Evolutionary conservation across 1,139 yeast species (phyloP).

Genomic region (Yamadazyma trypodendri): DNA sequence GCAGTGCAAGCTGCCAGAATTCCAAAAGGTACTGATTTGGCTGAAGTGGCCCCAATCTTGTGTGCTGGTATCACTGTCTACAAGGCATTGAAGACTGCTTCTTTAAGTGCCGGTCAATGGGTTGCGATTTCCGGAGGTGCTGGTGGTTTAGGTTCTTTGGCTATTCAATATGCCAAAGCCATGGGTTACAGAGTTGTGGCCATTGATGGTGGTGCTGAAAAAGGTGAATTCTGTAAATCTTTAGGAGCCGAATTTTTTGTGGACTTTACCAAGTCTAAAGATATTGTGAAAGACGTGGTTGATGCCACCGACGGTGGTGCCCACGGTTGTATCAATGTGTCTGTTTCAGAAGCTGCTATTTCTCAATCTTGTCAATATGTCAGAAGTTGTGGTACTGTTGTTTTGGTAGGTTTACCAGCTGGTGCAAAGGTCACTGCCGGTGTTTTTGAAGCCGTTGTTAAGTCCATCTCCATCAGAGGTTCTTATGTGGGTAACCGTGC

Average conservation of each 20-base stretch:
- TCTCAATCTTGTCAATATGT: slow-evolving; percentile 62
- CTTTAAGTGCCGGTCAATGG: slow-evolving; percentile 67
- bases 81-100: slow-evolving; percentile 74
- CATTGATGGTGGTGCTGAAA: slow-evolving; percentile 74
- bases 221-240: slow-evolving; percentile 52
- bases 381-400: slow-evolving; percentile 69
- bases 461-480: slow-evolving; percentile 63
- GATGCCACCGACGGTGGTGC: slow-evolving; percentile 75
- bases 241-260: slow-evolving; percentile 69
- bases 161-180: slow-evolving; percentile 72
- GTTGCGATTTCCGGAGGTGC: slow-evolving; percentile 78
- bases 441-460: slow-evolving; percentile 65
- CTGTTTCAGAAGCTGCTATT: slow-evolving; percentile 68
- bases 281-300: slow-evolving; percentile 53
- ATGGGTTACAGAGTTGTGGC: slow-evolving; percentile 74
- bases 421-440: slow-evolving; percentile 64
- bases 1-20: slow-evolving; percentile 83
- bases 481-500: slow-evolving; percentile 83
- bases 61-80: slow-evolving; percentile 84
- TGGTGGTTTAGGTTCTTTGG: slow-evolving; percentile 77
- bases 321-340: slow-evolving; percentile 72
- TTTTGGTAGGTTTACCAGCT: slow-evolving; percentile 74
- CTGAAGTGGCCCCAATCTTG: slow-evolving; percentile 72
- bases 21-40: slow-evolving; percentile 69
- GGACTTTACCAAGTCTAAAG: slow-evolving; percentile 61